Base-by-base conservation (phyloP, 2,329 filamentous ascomycete genomes). In the Tolypocladium nubicola region DNA sequence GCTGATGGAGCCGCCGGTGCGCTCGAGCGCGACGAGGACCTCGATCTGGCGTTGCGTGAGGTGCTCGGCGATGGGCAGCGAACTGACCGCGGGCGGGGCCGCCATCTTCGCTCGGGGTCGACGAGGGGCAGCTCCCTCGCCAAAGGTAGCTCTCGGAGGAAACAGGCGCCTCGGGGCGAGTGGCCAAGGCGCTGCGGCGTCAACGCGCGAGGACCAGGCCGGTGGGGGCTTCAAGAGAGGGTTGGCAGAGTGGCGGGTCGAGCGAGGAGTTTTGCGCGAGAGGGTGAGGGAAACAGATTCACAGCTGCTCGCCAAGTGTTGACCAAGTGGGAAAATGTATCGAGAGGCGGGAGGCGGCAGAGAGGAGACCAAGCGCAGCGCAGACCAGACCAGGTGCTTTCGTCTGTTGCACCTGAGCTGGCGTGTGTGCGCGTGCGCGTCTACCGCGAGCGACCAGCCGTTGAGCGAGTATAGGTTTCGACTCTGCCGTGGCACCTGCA, bases 1-100 rank as follows among this genome's bases (percentile, higher is more conserved):
- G 26, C 80, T 83, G 58, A 84, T 62, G 16, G 75, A 75, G 11
- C 81, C 81, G 38, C 81, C 81, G 50, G 77, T 70, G 59, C 81
- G 74, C 67, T 84, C 81, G 54, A 82, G 70, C 50, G 72, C 65
- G 23, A 78, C 73, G 50, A 82, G 72, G 10, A 71, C 71, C 16
- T 69, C 61, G 55, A 75, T 68, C 61, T 81, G 70, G 4, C 68
- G 59, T 9, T 61, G 52, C 0, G 67, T 65, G n/a, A 79, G 64
- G 35, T 61, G 56, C 61, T 71, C 67, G n/a, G 53, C 6, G n/a
- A 19, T 57, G 23, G 53, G 45, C 41, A 50, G 35, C 39, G 52
- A 41, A 49, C 55, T 49, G 9, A 39, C 47, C 3, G 53, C 3
- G 16, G 55, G 45, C 21, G 8, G 8, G n/a, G 16, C 21, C 19